Conservation (phyloP, 2,329 filamentous ascomycete genomes). For the Exophiala lecanii-corni region DNA sequence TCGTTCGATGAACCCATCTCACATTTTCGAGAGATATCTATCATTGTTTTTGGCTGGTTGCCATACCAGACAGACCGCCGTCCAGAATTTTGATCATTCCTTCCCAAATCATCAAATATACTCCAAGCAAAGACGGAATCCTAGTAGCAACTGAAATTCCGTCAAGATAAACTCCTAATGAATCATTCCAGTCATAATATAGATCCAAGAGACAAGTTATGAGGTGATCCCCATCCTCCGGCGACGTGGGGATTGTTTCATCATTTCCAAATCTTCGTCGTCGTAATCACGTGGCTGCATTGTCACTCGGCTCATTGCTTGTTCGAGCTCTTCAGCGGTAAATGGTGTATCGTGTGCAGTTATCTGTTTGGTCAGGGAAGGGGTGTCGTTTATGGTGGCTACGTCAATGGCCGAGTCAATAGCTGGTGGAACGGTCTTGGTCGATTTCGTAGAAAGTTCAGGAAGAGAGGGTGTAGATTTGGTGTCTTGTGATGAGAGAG, state of each 20-base stretch:
- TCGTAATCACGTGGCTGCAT: slow-evolving; percentile 7
- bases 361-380: slow-evolving; percentile 13
- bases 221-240: slow-evolving; percentile 38
- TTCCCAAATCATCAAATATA: too few species aligned
- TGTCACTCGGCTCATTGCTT: slow-evolving; percentile 24
- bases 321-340: slow-evolving; percentile 25
- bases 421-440: neutral
- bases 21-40: too few species aligned
- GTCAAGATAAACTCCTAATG: too few species aligned
- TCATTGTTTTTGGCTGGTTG: too few species aligned
- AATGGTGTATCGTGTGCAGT: slow-evolving; percentile 23
- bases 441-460: neutral
- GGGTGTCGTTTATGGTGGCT: neutral
- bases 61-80: too few species aligned
- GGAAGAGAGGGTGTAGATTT: slow-evolving; percentile 15
- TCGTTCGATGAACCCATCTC: too few species aligned
- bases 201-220: too few species aligned
- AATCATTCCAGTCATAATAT: too few species aligned
- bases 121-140: too few species aligned
- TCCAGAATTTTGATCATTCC: too few species aligned
- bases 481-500: slow-evolving; percentile 14
- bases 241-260: too few species aligned
- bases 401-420: neutral
- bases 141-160: too few species aligned
- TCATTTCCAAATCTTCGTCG: neutral